Evolutionary conservation across 768 basidiomycete genomes (phyloP).

Genomic region (Lentinus tigrinus): DNA sequence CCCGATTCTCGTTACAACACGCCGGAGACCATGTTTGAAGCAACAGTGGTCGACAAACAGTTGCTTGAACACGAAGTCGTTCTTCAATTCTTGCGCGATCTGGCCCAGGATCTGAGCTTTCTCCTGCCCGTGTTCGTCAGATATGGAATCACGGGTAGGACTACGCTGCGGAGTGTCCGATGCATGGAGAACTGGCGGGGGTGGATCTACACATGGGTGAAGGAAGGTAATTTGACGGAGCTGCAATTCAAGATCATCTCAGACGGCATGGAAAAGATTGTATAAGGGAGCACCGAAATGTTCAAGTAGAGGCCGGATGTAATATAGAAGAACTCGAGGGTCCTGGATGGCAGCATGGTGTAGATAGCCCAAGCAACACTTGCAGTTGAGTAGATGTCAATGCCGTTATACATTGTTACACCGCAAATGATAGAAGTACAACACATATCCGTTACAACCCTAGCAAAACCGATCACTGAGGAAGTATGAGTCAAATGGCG

Average conservation of each 20-base stretch:
- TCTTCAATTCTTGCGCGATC: not conserved
- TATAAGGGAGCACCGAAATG: not conserved
- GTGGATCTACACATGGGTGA: constrained; percentile 13
- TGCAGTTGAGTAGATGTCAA: no score
- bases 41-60: no score
- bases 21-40: no score
- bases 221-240: constrained; percentile 5
- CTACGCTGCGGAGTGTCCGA: not conserved
- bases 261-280: not conserved
- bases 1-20: no score
- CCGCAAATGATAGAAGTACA: not conserved
- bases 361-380: no score
- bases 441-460: not conserved
- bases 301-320: not conserved
- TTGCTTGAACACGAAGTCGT: no score
- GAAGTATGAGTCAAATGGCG: not conserved
- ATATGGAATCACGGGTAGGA: not conserved
- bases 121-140: constrained; percentile 3
- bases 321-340: not conserved
- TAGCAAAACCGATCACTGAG: constrained; percentile 47
- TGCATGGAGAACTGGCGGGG: constrained; percentile 1
- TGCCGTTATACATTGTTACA: not conserved
- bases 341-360: no score
- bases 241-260: constrained; percentile 9
- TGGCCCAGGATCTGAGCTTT: constrained; percentile 3